Percentiles rank a stretch among this genome's conserved stretches.
phyloP scores from a whole-genome alignment of 768 basidiomycete species.

The Agrocybe pediades region DNA sequence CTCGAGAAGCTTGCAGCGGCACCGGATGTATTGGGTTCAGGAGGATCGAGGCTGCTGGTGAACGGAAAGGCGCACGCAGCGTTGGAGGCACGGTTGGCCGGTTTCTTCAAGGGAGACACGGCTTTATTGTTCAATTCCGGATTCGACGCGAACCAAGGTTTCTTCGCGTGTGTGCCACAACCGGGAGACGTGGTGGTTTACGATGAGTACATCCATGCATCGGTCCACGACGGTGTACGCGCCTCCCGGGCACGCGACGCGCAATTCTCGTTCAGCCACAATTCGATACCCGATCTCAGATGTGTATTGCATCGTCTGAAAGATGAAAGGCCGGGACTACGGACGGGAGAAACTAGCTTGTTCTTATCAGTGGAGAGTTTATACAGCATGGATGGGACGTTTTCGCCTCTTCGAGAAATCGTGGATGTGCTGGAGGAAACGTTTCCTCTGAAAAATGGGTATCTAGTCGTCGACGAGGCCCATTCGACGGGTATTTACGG shows the following conservation, averaged over 20 bases:
- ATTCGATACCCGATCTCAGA: constrained; percentile 57
- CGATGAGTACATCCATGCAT: constrained; percentile 90
- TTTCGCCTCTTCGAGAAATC: constrained; percentile 73
- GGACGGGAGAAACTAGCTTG: constrained; percentile 44
- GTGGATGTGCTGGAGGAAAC: constrained; percentile 60
- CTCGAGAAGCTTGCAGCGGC: constrained; percentile 50
- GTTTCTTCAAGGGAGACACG: constrained; percentile 60
- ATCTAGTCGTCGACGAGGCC: constrained; percentile 89
- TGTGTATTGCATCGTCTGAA: constrained; percentile 42
- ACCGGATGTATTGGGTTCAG: constrained; percentile 77
- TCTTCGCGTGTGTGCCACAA: constrained; percentile 83
- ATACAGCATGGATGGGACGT: constrained; percentile 96
- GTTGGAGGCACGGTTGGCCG: constrained; percentile 69
- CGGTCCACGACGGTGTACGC: constrained; percentile 88
- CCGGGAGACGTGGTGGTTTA: constrained; percentile 74
- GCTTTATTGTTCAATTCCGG: constrained; percentile 92
- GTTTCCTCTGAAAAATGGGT: constrained; percentile 64
- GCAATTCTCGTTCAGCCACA: constrained; percentile 67
- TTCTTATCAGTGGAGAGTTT: constrained; percentile 89
- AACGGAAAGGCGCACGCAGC: constrained; percentile 69
- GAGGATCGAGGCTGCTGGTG: constrained; percentile 85
- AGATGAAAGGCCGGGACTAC: constrained; percentile 34
- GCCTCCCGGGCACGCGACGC: constrained; percentile 46
- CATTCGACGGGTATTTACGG: constrained; percentile 94
- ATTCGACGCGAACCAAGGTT: constrained; percentile 88